phyloP scores from a whole-genome alignment of 257 asterid genomes.

The Penstemon eatonii region DNA sequence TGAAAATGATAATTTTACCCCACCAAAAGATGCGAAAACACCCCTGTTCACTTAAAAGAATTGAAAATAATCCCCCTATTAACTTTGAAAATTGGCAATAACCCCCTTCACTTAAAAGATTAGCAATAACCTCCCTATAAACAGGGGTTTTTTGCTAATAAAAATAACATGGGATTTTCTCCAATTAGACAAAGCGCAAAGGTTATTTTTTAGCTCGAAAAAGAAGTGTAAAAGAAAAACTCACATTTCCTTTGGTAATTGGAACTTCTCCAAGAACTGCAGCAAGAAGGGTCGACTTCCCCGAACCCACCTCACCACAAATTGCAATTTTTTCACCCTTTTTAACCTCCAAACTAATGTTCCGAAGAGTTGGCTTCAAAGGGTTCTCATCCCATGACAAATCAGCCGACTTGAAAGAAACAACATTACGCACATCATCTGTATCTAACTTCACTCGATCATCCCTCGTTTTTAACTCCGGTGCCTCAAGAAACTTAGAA shows the following conservation, averaged over 20 bases:
- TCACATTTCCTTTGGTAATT: constrained; percentile 68
- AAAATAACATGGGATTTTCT: no score
- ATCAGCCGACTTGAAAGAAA: constrained; percentile 54
- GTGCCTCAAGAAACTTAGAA: constrained; percentile 69
- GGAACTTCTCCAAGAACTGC: constrained; percentile 91
- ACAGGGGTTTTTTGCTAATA: no score
- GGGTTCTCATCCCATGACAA: constrained; percentile 76
- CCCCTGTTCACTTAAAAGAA: no score
- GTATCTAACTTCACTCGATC: constrained; percentile 33
- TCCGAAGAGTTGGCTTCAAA: constrained; percentile 48
- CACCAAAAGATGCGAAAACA: no score
- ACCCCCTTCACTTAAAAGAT: no score
- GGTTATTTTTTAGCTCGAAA: no score
- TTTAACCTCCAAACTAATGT: constrained; percentile 51
- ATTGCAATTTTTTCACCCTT: constrained; percentile 78
- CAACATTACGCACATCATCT: constrained; percentile 28
- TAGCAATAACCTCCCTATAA: no score
- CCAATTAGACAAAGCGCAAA: no score
- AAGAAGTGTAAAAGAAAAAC: constrained; percentile 25
- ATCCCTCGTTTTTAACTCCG: constrained; percentile 53
- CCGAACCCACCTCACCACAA: constrained; percentile 98
- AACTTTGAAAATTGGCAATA: no score
- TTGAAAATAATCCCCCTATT: no score
- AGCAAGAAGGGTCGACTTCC: constrained; percentile 86
- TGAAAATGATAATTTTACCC: no score